phyloP scores from a whole-genome alignment of 305 asterid genomes.

The Fraxinus platypoda region DNA sequence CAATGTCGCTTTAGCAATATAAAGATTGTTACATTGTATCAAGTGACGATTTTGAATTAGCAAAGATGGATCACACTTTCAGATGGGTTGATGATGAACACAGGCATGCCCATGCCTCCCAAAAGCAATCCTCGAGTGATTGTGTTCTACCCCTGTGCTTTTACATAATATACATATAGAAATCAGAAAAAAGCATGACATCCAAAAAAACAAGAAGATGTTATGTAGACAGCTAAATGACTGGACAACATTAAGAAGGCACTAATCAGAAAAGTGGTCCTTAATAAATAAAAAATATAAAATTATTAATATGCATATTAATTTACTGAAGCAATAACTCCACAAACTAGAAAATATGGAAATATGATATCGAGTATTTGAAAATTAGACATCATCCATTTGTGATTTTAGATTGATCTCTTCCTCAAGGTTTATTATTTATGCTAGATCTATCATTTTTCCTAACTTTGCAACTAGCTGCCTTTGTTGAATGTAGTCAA shows the following conservation, averaged over 20 bases:
- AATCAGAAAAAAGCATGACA: slow-evolving; percentile 23
- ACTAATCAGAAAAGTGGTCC: background rate
- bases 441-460: background rate
- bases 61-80: slow-evolving; percentile 62
- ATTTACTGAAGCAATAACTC: background rate
- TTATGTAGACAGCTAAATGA: background rate
- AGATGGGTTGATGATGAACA: slow-evolving; percentile 97
- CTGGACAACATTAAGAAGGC: background rate
- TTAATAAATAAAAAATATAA: background rate
- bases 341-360: background rate
- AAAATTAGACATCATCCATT: background rate
- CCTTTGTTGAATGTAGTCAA: background rate
- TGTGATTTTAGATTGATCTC: background rate
- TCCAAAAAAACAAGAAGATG: background rate
- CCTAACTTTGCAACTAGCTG: background rate
- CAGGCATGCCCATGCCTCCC: slow-evolving; percentile 99
- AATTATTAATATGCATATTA: slow-evolving; percentile 10
- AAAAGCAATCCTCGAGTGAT: slow-evolving; percentile 93
- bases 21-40: slow-evolving; percentile 33
- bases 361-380: background rate
- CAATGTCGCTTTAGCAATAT: slow-evolving; percentile 25
- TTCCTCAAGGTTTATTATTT: background rate
- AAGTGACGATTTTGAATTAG: slow-evolving; percentile 34
- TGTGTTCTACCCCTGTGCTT: slow-evolving; percentile 64
- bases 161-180: slow-evolving; percentile 25